Base-by-base conservation (phyloP, 306 rosid genomes). In the Echinosophora koreensis region DNA sequence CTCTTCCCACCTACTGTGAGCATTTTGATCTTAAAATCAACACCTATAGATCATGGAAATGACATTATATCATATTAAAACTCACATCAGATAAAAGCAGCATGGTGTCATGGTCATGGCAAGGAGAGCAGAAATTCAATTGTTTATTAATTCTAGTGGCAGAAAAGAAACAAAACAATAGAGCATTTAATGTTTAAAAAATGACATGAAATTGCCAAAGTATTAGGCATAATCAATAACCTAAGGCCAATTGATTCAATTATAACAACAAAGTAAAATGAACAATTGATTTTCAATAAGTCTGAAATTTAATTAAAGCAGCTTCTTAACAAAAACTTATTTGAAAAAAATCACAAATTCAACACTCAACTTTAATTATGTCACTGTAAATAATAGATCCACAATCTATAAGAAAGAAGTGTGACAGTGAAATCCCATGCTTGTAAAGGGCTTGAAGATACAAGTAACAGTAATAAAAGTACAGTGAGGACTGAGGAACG, bases 1-100 rank as follows among this genome's bases (percentile, higher is more conserved):
- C 87, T 92, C 90, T 95, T 90, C 78, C 96, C 97, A 71, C 85
- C 96, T 0, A 92, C 92, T 22, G 87, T 81, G 49, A 95, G 93
- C 55, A 71, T 84, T 87, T 92, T 95, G 90, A 95, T 92, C 90
- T 95, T 95, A 79, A 95, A 95, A 89, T 95, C 99, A 88, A 95
- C 97, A 68, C 99, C 99, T 95, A 58, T 65, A 63, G 30, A 81
- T 41, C 44, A 82, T 18, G 12, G 35, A 76, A 68, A 69, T 22
- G 2, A 11, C 49, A 54, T 64, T 49, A 73, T 50, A 74, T 78
- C 77, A 42, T 54, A 49, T 6, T 4, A 56, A 62, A 77, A 60
- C 47, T 62, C 55, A 58, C 30, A 51, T 55, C 51, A 51, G 59
- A 63, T 41, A 69, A 56, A 80, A 76, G 14, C 58, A 79, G 47